phyloP scores from a whole-genome alignment of 2,329 filamentous ascomycete species.

The Lachnum nothofagi region DNA sequence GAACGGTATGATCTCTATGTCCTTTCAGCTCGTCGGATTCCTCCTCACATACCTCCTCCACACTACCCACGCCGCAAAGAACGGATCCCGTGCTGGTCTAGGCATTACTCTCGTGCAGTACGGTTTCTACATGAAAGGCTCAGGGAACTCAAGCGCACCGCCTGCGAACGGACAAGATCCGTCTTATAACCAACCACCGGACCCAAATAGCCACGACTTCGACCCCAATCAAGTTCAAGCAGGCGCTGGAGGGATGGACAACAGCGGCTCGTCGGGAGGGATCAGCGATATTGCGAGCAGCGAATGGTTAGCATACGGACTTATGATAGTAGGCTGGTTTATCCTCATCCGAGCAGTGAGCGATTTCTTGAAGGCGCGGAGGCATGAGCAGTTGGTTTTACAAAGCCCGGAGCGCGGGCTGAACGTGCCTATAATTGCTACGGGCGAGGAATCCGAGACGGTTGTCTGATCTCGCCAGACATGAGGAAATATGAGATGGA shows the following conservation, averaged over 20 bases:
- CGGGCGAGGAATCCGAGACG: slow-evolving; percentile 73
- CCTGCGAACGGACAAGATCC: slow-evolving; percentile 42
- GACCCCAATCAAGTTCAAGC: slow-evolving; percentile 62
- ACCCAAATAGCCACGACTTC: slow-evolving; percentile 88
- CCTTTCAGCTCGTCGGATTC: slow-evolving; percentile 95
- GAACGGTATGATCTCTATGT: slow-evolving; percentile 96
- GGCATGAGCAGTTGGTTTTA: slow-evolving; percentile 87
- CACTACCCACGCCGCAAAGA: slow-evolving; percentile 96
- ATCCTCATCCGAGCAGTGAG: slow-evolving; percentile 90
- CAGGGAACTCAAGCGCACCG: slow-evolving; percentile 39
- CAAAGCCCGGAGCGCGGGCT: slow-evolving; percentile 89
- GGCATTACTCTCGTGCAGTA: slow-evolving; percentile 95
- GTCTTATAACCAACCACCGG: slow-evolving; percentile 64
- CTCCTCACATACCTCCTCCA: slow-evolving; percentile 95
- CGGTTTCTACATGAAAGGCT: slow-evolving; percentile 87
- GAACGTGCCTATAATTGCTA: slow-evolving; percentile 77
- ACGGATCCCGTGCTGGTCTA: slow-evolving; percentile 88
- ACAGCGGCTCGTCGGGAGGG: slow-evolving; percentile 39
- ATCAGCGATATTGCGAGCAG: slow-evolving; percentile 60
- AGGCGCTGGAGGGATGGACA: slow-evolving; percentile 32
- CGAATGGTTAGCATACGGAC: slow-evolving; percentile 84
- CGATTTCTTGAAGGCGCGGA: slow-evolving; percentile 79
- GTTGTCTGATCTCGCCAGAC: slow-evolving; percentile 52
- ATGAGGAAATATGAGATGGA: background rate
- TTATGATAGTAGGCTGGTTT: slow-evolving; percentile 99